Evolutionary conservation across 805 yeast genomes (phyloP).

Genomic region (Candida germanica): DNA sequence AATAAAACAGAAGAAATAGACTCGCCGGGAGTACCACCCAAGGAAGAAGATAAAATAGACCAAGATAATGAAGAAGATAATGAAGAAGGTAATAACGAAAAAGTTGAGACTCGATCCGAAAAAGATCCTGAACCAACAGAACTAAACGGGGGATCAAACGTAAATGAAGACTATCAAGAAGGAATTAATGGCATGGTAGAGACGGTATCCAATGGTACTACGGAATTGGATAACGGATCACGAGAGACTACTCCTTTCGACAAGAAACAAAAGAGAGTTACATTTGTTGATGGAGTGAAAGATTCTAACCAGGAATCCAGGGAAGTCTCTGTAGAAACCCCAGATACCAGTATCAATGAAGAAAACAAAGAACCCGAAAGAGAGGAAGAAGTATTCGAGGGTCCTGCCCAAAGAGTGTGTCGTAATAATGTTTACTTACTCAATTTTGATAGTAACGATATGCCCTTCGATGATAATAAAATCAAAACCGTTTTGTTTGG

Average conservation of each 20-base stretch:
- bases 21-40: no score
- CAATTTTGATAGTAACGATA: conserved; percentile 40
- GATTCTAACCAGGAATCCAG: background rate
- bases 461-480: conserved; percentile 22
- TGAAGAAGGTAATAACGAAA: no score
- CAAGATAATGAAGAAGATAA: no score
- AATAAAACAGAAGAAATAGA: no score
- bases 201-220: background rate
- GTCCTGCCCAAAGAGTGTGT: conserved; percentile 64
- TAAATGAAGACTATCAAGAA: background rate
- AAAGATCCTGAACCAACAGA: no score
- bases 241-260: conserved; percentile 1
- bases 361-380: conserved; percentile 1
- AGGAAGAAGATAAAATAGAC: no score
- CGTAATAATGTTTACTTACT: conserved; percentile 54
- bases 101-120: no score
- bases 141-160: no score
- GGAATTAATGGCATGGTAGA: background rate
- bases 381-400: conserved; percentile 45
- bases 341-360: background rate
- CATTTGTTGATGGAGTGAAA: background rate
- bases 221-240: conserved; percentile 4
- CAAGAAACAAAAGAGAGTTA: conserved; percentile 6
- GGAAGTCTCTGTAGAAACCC: background rate
- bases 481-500: conserved; percentile 55